Evolutionary conservation across 2,329 filamentous ascomycete genomes (phyloP), one percentile per base, ranked within the genome.

Genomic region (Neofusicoccum sp.): DNA sequence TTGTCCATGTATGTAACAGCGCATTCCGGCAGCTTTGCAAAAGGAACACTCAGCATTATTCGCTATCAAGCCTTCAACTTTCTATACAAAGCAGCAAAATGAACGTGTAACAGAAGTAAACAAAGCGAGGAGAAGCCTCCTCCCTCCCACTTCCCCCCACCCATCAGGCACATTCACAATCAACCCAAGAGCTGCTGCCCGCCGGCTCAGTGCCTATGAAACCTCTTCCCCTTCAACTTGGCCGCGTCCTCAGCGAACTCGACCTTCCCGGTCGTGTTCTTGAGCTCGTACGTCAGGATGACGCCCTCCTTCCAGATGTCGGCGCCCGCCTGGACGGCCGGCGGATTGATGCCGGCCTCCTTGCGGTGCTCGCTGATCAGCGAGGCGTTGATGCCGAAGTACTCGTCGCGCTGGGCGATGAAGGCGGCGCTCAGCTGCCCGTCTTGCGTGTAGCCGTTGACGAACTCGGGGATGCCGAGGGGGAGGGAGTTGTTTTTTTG

Each of bases 301-400:
- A 50, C 29, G 3, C 45, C 59, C 33, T 61, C 29, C 33, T 29
- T 61, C 59, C 59, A 61, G 22, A 52, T 29, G 2, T 61, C 59
- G 8, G 59, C 59, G 6, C 59, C 59, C 7, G 14, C 29, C 31
- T 44, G 36, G 9, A 61, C 45, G 5, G 36, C n/a, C 3, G 43
- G 59, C 44, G 34, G 14, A 6, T 14, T 4, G 29, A 61, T 54
- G 5, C 54, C 36, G 16, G 6, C 45, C 31, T 28, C 47, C 28
- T n/a, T 33, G n/a, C 45, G 22, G 7, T 11, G 34, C 29, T 28
- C 36, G 6, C 31, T 39, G 11, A 52, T 41, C 6, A 36, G 28
- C 22, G 43, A 33, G 8, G 7, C n/a, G 33, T 61, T 52, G 11
- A 61, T 6, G 8, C 36, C 39, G 14, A 61, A 50, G 16, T 37